phyloP scores from a whole-genome alignment of 306 rosid species.

The Trifolium dubium region DNA sequence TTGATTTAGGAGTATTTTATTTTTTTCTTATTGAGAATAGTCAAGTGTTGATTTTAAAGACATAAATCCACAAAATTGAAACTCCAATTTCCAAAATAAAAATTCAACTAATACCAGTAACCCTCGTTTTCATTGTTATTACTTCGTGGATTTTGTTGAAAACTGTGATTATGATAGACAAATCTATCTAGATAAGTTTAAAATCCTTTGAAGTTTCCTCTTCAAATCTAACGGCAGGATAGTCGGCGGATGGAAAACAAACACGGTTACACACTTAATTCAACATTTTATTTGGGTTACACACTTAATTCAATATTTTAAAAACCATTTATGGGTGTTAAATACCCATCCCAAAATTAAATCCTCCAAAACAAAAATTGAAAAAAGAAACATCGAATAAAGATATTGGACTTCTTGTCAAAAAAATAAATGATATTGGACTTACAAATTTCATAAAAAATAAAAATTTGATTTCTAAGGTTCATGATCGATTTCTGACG shows the following conservation, averaged over 20 bases:
- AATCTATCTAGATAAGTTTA: background rate
- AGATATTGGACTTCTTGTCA: no score
- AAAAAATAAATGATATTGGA: no score
- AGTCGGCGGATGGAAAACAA: conserved; percentile 9
- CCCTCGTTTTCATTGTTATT: conserved; percentile 6
- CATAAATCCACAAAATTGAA: no score
- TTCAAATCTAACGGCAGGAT: conserved; percentile 18
- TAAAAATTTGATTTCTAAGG: no score
- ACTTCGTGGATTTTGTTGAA: background rate
- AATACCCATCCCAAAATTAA: background rate
- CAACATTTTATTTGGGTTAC: background rate
- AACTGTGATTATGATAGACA: conserved; percentile 7
- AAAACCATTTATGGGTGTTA: conserved; percentile 1
- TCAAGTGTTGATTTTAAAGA: no score
- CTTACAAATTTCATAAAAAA: no score
- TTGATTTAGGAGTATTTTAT: no score
- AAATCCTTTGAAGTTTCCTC: conserved; percentile 12
- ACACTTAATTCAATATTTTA: conserved; percentile 22
- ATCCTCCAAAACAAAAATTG: no score
- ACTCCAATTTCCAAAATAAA: background rate
- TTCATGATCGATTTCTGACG: no score
- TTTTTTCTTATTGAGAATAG: no score
- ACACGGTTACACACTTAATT: conserved; percentile 18
- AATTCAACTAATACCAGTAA: conserved; percentile 14
- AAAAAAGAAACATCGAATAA: no score